Evolutionary conservation across 345 rosid species (phyloP).

Genomic region (Pistacia atlantica): DNA sequence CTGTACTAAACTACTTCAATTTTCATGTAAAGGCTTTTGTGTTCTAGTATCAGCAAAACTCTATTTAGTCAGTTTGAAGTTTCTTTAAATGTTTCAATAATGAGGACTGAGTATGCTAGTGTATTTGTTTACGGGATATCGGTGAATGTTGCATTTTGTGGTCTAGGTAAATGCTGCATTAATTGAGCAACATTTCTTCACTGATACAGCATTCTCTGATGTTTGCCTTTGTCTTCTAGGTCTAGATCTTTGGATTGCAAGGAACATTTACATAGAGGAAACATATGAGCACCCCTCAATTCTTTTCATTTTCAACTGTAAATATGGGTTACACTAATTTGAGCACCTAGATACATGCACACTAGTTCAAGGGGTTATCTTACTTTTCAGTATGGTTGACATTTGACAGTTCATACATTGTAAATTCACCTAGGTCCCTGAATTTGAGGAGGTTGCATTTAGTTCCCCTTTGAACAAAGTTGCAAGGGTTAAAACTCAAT

Average conservation of each 20-base stretch:
- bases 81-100: not conserved
- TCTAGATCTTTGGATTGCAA: slow-evolving; percentile 1
- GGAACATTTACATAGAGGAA: not conserved
- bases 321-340: not conserved
- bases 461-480: slow-evolving; percentile 67
- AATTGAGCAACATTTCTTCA: not conserved
- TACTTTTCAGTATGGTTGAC: slow-evolving; percentile 18
- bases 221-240: not conserved
- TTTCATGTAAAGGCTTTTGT: not conserved
- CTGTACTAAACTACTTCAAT: not conserved
- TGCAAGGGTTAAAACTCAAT: slow-evolving; percentile 79
- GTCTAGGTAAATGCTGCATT: not conserved
- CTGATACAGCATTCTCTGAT: not conserved
- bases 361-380: not conserved
- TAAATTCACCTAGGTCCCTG: slow-evolving; percentile 63
- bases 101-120: not conserved
- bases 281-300: not conserved
- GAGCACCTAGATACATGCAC: not conserved
- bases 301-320: not conserved
- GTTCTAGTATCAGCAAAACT: not conserved
- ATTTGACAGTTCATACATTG: slow-evolving; percentile 16
- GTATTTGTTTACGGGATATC: not conserved
- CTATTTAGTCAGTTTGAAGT: not conserved
- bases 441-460: slow-evolving; percentile 94
- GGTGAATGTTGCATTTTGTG: not conserved